phyloP scores from a whole-genome alignment of 768 basidiomycete genomes.

The Phylloporus scabripes region DNA sequence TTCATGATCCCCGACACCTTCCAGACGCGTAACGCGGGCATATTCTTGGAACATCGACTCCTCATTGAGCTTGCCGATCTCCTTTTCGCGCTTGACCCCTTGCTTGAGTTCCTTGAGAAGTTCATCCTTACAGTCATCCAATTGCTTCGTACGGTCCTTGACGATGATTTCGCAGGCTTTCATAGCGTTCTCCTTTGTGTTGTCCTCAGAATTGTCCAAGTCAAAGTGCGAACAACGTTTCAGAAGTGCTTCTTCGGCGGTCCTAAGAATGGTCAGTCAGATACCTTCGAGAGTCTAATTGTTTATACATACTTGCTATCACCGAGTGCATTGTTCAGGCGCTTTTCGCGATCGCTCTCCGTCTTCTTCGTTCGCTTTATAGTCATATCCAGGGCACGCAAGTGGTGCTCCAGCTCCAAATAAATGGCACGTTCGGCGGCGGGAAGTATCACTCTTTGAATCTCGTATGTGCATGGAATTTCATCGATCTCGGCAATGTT shows the following conservation, averaged over 20 bases:
- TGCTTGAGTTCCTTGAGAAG: constrained; percentile 59
- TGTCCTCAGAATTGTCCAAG: constrained; percentile 52
- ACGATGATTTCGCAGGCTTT: constrained; percentile 93
- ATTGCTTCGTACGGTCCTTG: constrained; percentile 69
- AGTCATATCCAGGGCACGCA: constrained; percentile 85
- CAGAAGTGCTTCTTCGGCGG: constrained; percentile 87
- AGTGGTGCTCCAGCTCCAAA: constrained; percentile 88
- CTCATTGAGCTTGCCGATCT: constrained; percentile 52
- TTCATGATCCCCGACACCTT: constrained; percentile 68
- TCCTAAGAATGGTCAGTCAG: constrained; percentile 37
- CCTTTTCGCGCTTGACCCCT: constrained; percentile 64
- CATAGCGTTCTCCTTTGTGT: constrained; percentile 67
- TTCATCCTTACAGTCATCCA: constrained; percentile 73
- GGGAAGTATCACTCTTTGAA: constrained; percentile 67
- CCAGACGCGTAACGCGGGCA: constrained; percentile 60
- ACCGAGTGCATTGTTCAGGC: constrained; percentile 82
- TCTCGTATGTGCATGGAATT: constrained; percentile 69
- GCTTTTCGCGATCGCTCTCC: constrained; percentile 79
- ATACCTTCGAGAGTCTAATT: background rate
- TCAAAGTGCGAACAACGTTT: constrained; percentile 97
- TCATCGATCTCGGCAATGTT: constrained; percentile 97
- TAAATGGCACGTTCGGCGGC: constrained; percentile 95
- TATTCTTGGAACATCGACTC: constrained; percentile 81
- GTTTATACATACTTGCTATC: constrained; percentile 62
- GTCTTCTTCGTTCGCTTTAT: constrained; percentile 60